Evolutionary conservation across 305 asterid genomes (phyloP).

Genomic region (Solanum aculeatissimum): DNA sequence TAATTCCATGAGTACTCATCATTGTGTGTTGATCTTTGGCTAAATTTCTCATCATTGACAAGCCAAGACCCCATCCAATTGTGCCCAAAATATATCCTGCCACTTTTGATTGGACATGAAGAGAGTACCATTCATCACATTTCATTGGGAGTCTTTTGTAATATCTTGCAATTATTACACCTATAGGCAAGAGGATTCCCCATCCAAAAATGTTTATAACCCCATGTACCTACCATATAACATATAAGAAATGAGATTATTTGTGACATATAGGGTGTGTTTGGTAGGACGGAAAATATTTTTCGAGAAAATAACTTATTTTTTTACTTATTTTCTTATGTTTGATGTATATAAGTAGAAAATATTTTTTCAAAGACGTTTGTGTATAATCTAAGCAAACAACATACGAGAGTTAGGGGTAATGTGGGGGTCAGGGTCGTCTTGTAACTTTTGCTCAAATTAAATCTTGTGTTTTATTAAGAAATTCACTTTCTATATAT

Average conservation of each 20-base stretch:
- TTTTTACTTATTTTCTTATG: background rate
- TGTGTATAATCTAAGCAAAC: background rate
- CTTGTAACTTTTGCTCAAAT: background rate
- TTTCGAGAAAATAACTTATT: too few relatives aligned
- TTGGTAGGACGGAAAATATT: background rate
- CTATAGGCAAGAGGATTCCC: slow-evolving; percentile 29
- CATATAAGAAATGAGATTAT: background rate
- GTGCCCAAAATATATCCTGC: slow-evolving; percentile 31
- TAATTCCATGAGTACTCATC: slow-evolving; percentile 27
- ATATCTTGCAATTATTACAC: slow-evolving; percentile 25
- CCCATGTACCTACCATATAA: slow-evolving; percentile 23
- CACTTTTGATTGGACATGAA: slow-evolving; percentile 20
- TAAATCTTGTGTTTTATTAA: background rate
- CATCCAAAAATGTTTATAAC: slow-evolving; percentile 28
- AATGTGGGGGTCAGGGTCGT: background rate
- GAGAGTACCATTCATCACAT: slow-evolving; percentile 17
- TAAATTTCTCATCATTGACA: slow-evolving; percentile 15
- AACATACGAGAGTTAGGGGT: background rate
- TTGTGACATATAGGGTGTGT: background rate
- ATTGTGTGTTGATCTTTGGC: slow-evolving; percentile 1
- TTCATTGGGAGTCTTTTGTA: slow-evolving; percentile 5
- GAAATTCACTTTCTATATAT: too few relatives aligned
- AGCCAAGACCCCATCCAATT: slow-evolving; percentile 37
- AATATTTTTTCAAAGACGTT: background rate
- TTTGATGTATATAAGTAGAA: background rate